Conservation (phyloP, 768 basidiomycete genomes). For the Lactifluus subvellereus region DNA sequence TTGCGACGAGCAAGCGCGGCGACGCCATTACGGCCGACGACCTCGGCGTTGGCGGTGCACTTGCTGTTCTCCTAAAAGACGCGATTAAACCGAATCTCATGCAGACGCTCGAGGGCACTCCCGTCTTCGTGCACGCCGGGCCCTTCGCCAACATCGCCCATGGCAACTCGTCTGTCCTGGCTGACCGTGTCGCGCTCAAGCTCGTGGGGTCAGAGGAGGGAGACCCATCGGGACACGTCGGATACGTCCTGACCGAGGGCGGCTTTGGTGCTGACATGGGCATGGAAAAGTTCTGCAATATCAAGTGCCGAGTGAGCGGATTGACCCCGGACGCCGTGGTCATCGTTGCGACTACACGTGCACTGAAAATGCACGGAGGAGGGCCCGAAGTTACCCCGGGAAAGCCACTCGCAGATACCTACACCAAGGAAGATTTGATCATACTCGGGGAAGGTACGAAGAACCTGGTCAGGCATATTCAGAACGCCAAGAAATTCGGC, state of each 20-base stretch:
- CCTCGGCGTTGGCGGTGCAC: conserved; percentile 88
- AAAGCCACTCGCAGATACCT: conserved; percentile 88
- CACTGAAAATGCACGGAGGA: conserved; percentile 99
- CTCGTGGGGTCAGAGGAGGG: conserved; percentile 93
- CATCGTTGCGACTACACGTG: conserved; percentile 95
- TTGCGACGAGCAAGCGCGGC: conserved; percentile 87
- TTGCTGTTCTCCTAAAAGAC: conserved; percentile 97
- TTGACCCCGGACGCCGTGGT: conserved; percentile 90
- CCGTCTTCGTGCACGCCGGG: conserved; percentile 97
- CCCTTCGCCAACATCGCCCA: conserved; percentile 99
- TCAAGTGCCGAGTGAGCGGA: conserved; percentile 94
- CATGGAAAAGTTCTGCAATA: conserved; percentile 99
- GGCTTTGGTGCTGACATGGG: conserved; percentile 99
- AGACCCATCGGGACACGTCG: conserved; percentile 70
- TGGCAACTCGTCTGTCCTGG: conserved; percentile 96
- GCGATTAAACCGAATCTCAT: conserved; percentile 99
- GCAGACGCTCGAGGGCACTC: conserved; percentile 97
- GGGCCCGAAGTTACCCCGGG: conserved; percentile 96
- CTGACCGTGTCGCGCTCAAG: conserved; percentile 95
- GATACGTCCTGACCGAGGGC: conserved; percentile 96
- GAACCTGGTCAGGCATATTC: conserved; percentile 89
- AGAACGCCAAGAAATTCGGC: conserved; percentile 93
- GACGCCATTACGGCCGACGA: conserved; percentile 95
- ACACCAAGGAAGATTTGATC: conserved; percentile 88
- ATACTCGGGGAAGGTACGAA: conserved; percentile 87